Evolutionary conservation across 441 rosid species (phyloP), one percentile per base, ranked within the genome.

Genomic region (Brassica balearica): DNA sequence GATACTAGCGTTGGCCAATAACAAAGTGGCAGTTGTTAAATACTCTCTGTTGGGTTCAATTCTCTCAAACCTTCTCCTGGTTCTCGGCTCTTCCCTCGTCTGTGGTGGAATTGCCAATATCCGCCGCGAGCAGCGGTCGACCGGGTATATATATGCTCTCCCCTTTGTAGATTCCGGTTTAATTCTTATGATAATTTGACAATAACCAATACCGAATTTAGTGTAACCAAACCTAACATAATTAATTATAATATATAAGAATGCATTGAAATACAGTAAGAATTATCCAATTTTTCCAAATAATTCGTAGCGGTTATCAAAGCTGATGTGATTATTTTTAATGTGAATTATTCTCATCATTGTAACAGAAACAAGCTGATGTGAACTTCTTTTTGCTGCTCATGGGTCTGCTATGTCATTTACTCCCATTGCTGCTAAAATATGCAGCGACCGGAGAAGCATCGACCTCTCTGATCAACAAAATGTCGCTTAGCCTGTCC

Each of bases 51-150:
- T 94, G 71, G 98, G 97, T 53, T 94, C 98, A 8, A 72, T 94
- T 3, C 86, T 94, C 4, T 94, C 98, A 17, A 92, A 92, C 81
- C 86, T 94, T 22, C 88, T 94, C 5, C 80, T 94, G 59, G 98
- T 94, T 68, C 91, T 94, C n/a, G 98, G 98, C 8, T 84, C 97
- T 5, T 90, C 96, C 41, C 91, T 94, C 73, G 80, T 94, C 10
- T 92, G 98, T 38, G 97, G 98, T 5, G 98, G 98, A 60, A 71
- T 94, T 38, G 91, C 89, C 82, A 94, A 90, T 63, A 68, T 90
- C 4, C 43, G 71, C 51, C 67, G 14, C 23, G 90, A 90, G 73
- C 97, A 94, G 59, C 89, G 85, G 82, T 94, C 43, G 98, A 93
- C 27, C 82, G 97, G 71, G 98, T 93, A 82, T 68, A 79, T 25